phyloP scores from a whole-genome alignment of 2,329 filamentous ascomycete genomes.

The Ascochyta clinopodiicola region DNA sequence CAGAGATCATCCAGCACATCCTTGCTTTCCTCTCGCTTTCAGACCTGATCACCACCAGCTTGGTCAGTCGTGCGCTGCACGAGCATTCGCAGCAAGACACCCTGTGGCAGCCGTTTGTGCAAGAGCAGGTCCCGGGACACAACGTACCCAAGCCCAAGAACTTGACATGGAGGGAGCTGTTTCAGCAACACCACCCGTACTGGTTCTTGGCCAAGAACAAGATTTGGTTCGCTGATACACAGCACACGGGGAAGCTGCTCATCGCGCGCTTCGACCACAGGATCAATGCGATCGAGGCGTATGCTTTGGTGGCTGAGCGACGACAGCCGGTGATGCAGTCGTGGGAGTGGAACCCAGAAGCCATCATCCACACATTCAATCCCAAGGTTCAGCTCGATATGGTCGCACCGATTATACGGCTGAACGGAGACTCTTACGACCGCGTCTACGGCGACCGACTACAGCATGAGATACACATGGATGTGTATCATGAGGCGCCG shows the following conservation, averaged over 20 bases:
- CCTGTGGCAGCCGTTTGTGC: slow-evolving; percentile 75
- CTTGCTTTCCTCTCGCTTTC: slow-evolving; percentile 68
- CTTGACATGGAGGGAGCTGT: slow-evolving; percentile 74
- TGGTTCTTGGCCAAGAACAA: slow-evolving; percentile 85
- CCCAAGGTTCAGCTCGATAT: slow-evolving; percentile 75
- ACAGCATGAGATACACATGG: slow-evolving; percentile 60
- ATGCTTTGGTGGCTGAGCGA: slow-evolving; percentile 73
- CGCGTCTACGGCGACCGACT: slow-evolving; percentile 50
- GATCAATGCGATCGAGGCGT: slow-evolving; percentile 79
- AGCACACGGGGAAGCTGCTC: slow-evolving; percentile 76
- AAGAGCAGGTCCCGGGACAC: slow-evolving; percentile 66
- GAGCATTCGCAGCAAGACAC: slow-evolving; percentile 68
- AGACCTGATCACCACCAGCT: slow-evolving; percentile 67
- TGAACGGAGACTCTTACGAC: slow-evolving; percentile 44
- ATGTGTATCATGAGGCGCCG: slow-evolving; percentile 35
- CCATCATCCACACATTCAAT: slow-evolving; percentile 75
- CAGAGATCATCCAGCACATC: slow-evolving; percentile 77
- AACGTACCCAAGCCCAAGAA: slow-evolving; percentile 56
- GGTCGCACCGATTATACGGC: slow-evolving; percentile 69
- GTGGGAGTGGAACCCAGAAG: slow-evolving; percentile 70
- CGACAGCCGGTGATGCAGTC: slow-evolving; percentile 61
- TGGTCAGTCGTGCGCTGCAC: slow-evolving; percentile 67
- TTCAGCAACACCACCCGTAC: slow-evolving; percentile 74
- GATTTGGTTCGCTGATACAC: slow-evolving; percentile 83
- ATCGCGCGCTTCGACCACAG: slow-evolving; percentile 77